Conservation (phyloP, 768 basidiomycete species). For the Hemileccinum impolitum region DNA sequence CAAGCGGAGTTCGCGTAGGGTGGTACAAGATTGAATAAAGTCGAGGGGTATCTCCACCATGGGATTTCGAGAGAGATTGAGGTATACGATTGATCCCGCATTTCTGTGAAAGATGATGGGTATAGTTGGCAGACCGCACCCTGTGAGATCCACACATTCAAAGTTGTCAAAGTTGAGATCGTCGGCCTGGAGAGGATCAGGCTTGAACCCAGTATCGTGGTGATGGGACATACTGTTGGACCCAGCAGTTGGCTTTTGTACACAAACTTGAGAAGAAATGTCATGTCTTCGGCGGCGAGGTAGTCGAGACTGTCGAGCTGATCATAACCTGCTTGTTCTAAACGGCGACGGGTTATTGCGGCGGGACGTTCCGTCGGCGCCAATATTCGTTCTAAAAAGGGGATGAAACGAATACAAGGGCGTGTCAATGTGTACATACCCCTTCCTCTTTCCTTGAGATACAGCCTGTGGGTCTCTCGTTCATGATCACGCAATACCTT, state of each 20-base stretch:
- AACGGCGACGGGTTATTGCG: slow-evolving; percentile 73
- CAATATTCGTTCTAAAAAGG: slow-evolving; percentile 70
- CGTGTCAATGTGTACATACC: slow-evolving; percentile 40
- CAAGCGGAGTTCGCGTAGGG: slow-evolving; percentile 79
- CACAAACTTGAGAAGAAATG: slow-evolving; percentile 85
- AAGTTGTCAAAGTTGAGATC: slow-evolving; percentile 68
- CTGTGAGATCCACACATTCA: slow-evolving; percentile 78
- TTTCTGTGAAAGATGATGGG: slow-evolving; percentile 84
- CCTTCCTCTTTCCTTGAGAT: slow-evolving; percentile 72
- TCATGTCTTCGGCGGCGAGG: slow-evolving; percentile 73
- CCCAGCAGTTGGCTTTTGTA: slow-evolving; percentile 77
- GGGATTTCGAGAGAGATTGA: slow-evolving; percentile 90
- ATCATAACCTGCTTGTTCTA: slow-evolving; percentile 89
- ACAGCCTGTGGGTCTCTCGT: slow-evolving; percentile 62
- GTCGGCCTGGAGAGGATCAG: slow-evolving; percentile 53
- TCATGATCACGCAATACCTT: slow-evolving; percentile 51
- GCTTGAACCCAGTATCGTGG: background rate
- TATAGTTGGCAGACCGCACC: slow-evolving; percentile 77
- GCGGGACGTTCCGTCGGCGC: slow-evolving; percentile 80
- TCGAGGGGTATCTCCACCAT: slow-evolving; percentile 96
- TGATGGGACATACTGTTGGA: slow-evolving; percentile 46
- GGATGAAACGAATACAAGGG: background rate
- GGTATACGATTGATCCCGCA: slow-evolving; percentile 77
- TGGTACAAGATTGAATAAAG: slow-evolving; percentile 86
- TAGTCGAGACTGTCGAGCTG: slow-evolving; percentile 75